These are phyloP conservation scores for Lepidium sativum DNA, from an alignment of 345 rosid genomes.

Conservation along the genomic window DNA sequence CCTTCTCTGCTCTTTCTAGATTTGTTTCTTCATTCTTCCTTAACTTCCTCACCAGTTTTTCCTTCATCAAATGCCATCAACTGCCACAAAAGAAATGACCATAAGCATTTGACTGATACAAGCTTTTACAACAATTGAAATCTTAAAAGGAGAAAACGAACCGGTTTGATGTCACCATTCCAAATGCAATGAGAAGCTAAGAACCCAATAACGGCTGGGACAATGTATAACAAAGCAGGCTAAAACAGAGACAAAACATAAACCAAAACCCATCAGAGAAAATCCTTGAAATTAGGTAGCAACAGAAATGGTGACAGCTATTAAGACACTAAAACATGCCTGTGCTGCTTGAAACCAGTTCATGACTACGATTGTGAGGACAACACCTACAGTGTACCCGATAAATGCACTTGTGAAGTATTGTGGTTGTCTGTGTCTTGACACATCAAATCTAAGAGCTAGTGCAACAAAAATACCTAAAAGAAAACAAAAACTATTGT, in stretches of 20 bases:
- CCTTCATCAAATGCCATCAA: slow-evolving; percentile 89
- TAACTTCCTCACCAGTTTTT: slow-evolving; percentile 34
- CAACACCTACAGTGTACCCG: slow-evolving; percentile 66
- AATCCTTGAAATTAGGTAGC: neutral
- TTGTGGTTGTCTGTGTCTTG: slow-evolving; percentile 76
- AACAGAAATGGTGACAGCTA: neutral
- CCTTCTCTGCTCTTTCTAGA: slow-evolving; percentile 11
- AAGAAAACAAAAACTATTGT: neutral
- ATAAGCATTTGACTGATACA: neutral
- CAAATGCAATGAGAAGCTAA: slow-evolving; percentile 82
- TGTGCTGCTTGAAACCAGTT: slow-evolving; percentile 99
- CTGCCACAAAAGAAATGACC: slow-evolving; percentile 30
- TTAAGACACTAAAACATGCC: slow-evolving; percentile 31
- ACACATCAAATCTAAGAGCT: slow-evolving; percentile 88
- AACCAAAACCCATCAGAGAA: neutral
- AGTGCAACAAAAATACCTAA: slow-evolving; percentile 96
- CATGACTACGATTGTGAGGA: slow-evolving; percentile 90
- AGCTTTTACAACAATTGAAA: neutral
- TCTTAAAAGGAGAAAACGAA: slow-evolving; percentile 27
- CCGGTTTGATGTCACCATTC: slow-evolving; percentile 95
- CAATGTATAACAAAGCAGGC: slow-evolving; percentile 98
- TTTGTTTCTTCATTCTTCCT: slow-evolving; percentile 40
- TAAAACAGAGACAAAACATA: slow-evolving; percentile 26
- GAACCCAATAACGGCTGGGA: slow-evolving; percentile 87
- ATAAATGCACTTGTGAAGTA: slow-evolving; percentile 93